phyloP scores from a whole-genome alignment of 2,329 filamentous ascomycete species.

The Pseudocercospora fuligena region DNA sequence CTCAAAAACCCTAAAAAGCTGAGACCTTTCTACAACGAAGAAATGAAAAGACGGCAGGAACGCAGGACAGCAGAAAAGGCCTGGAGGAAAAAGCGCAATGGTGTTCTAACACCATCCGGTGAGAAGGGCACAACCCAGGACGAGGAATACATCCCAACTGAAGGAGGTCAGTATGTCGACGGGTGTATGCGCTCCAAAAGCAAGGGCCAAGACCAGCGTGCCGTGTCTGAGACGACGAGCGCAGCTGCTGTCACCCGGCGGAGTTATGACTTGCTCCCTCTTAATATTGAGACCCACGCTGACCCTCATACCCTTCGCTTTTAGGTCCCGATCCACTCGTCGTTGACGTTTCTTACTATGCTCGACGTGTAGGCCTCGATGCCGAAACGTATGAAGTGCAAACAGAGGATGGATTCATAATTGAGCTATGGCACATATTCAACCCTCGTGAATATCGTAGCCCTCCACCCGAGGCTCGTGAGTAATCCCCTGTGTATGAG shows the following conservation, averaged over 20 bases:
- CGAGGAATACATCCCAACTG: conserved; percentile 71
- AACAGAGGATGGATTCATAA: conserved; percentile 91
- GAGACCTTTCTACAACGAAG: conserved; percentile 75
- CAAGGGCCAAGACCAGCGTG: too few species aligned
- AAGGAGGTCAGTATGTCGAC: conserved; percentile 62
- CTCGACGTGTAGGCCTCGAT: conserved; percentile 82
- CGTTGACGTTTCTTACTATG: conserved; percentile 82
- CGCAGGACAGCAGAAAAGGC: conserved; percentile 63
- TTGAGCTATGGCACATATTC: conserved; percentile 87
- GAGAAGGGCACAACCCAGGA: conserved; percentile 46
- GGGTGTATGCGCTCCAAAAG: too few species aligned
- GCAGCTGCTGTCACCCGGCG: too few species aligned
- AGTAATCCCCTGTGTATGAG: too few species aligned
- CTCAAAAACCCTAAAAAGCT: conserved; percentile 63
- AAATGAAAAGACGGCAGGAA: conserved; percentile 62
- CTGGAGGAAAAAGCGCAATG: conserved; percentile 63
- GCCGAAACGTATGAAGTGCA: conserved; percentile 82
- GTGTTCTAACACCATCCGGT: conserved; percentile 50
- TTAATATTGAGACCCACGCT: too few species aligned
- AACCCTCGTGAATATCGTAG: conserved; percentile 74
- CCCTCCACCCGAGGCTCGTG: conserved; percentile 54
- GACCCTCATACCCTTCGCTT: too few species aligned
- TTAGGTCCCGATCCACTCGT: conserved; percentile 68
- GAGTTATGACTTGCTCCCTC: too few species aligned
- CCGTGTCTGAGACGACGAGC: too few species aligned